A percentile compares a stretch with the other conserved stretches of the same genome.
phyloP scores from a whole-genome alignment of 2,329 filamentous ascomycete species.

The Ceratocystis destructans region DNA sequence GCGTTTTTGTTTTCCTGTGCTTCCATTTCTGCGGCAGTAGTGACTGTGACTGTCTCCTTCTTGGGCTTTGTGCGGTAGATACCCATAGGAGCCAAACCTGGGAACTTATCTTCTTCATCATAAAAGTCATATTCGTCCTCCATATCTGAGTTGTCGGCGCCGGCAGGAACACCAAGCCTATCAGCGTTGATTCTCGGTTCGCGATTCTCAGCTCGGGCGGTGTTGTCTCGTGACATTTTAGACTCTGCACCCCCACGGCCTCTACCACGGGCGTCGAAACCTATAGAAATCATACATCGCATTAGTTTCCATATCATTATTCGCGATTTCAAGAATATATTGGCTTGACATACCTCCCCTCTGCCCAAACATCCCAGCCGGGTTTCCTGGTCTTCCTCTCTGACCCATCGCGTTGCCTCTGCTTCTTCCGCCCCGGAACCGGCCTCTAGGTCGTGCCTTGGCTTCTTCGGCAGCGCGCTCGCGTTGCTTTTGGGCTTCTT shows the following conservation, averaged over 20 bases:
- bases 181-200: slow-evolving; percentile 44
- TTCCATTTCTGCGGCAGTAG: slow-evolving; percentile 17
- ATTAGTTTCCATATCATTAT: not conserved
- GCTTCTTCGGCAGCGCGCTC: slow-evolving; percentile 31
- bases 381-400: slow-evolving; percentile 28
- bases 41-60: slow-evolving; percentile 14
- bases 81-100: slow-evolving; percentile 38
- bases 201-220: slow-evolving; percentile 25
- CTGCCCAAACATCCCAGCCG: slow-evolving; percentile 21
- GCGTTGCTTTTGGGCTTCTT: slow-evolving; percentile 32
- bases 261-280: slow-evolving; percentile 15
- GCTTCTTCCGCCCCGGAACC: slow-evolving; percentile 32
- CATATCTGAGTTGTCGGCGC: slow-evolving; percentile 32
- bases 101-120: slow-evolving; percentile 26
- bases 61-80: slow-evolving; percentile 30
- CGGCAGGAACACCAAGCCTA: slow-evolving; percentile 32
- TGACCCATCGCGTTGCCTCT: slow-evolving; percentile 34
- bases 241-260: slow-evolving; percentile 23
- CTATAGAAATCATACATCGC: not conserved
- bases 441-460: slow-evolving; percentile 28
- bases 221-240: slow-evolving; percentile 23
- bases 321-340: slow-evolving; percentile 9
- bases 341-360: slow-evolving; percentile 21
- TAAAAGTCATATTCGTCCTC: slow-evolving; percentile 35
- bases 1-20: slow-evolving; percentile 10